Evolutionary conservation across 805 yeast species (phyloP).

Genomic region (Kluyveromyces lactis): DNA sequence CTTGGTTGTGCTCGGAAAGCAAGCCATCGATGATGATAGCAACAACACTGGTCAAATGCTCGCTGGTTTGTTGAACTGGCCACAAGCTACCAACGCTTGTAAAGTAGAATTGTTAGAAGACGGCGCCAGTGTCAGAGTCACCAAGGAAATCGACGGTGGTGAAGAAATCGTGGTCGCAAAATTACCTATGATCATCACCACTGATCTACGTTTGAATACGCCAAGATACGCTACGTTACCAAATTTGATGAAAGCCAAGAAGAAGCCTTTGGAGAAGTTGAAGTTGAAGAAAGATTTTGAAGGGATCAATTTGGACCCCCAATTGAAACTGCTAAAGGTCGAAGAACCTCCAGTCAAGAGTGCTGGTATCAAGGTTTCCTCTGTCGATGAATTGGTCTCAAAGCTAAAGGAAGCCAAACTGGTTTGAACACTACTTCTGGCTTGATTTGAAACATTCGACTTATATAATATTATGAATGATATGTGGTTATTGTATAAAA

Average conservation of each 20-base stretch:
- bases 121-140: slow-evolving; percentile 48
- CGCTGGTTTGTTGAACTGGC: slow-evolving; percentile 91
- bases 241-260: slow-evolving; percentile 96
- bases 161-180: slow-evolving; percentile 69
- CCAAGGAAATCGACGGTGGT: slow-evolving; percentile 95
- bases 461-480: neutral
- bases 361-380: slow-evolving; percentile 72
- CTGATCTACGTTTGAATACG: slow-evolving; percentile 88
- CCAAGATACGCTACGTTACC: slow-evolving; percentile 96
- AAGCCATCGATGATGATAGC: slow-evolving; percentile 91
- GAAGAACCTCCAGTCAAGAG: slow-evolving; percentile 79
- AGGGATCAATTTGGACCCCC: slow-evolving; percentile 46
- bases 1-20: slow-evolving; percentile 86
- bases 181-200: slow-evolving; percentile 80
- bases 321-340: slow-evolving; percentile 62
- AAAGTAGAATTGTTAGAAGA: slow-evolving; percentile 57
- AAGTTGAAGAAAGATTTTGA: slow-evolving; percentile 55
- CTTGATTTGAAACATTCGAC: neutral
- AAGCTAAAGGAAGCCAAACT: slow-evolving; percentile 66
- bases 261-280: slow-evolving; percentile 76
- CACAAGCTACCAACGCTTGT: slow-evolving; percentile 93
- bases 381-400: slow-evolving; percentile 73
- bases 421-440: neutral
- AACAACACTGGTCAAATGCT: slow-evolving; percentile 96
- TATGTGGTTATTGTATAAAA: too few relatives aligned